Evolutionary conservation across 768 basidiomycete genomes (phyloP).

Genomic region (Lyophyllum atratum): DNA sequence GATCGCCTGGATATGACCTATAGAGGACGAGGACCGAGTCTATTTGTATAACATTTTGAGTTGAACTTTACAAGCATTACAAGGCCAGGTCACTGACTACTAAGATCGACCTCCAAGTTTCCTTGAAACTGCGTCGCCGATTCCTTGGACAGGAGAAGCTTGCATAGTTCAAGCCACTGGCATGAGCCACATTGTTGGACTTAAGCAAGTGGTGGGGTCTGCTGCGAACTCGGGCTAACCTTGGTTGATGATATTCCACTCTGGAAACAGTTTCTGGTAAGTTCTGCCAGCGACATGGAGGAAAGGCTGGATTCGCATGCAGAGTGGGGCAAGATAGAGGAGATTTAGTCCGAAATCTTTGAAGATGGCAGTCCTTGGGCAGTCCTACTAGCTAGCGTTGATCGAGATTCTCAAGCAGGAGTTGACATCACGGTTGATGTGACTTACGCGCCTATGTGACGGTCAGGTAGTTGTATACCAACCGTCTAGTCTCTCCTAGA

Average conservation of each 20-base stretch:
- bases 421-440: constrained; percentile 4
- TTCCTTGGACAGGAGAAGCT: constrained; percentile 58
- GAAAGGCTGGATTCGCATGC: not conserved
- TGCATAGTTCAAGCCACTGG: constrained; percentile 72
- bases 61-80: not conserved
- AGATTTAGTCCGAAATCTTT: not conserved
- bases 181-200: not conserved
- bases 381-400: no score
- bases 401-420: no score
- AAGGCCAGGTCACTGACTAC: constrained; percentile 48
- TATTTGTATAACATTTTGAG: constrained; percentile 26
- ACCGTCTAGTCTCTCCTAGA: no score
- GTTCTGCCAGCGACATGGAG: constrained; percentile 64
- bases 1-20: constrained; percentile 69
- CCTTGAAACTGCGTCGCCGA: constrained; percentile 37
- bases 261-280: constrained; percentile 76
- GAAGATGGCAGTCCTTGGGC: not conserved
- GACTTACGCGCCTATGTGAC: not conserved
- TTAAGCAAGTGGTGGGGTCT: not conserved
- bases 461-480: no score
- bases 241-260: constrained; percentile 65
- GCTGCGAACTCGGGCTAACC: constrained; percentile 42
- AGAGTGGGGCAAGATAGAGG: not conserved
- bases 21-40: constrained; percentile 73
- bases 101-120: constrained; percentile 55